Percentiles rank a stretch among this genome's conserved stretches.
These are phyloP conservation scores for Trichaptum fuscoviolaceum DNA, from an alignment of 768 basidiomycete genomes.

Conservation along the genomic window DNA sequence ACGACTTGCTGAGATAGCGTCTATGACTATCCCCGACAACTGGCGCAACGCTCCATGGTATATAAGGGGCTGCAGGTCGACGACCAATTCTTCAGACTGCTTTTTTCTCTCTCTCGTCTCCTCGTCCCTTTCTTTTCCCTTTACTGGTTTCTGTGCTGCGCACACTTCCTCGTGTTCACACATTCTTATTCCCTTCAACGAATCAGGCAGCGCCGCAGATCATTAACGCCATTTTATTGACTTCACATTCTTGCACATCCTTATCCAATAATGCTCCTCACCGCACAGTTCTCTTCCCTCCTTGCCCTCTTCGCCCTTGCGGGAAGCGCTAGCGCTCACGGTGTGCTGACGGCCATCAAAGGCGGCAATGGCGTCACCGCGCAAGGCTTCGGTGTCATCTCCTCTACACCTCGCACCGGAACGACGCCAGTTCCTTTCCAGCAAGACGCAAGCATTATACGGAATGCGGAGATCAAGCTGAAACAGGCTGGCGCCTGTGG, in stretches of 20 bases:
- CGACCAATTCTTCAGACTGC: neutral
- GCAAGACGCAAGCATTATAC: conserved; percentile 13
- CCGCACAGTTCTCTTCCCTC: neutral
- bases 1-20: neutral
- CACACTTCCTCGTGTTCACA: neutral
- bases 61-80: neutral
- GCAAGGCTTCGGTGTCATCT: conserved; percentile 9
- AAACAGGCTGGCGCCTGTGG: conserved; percentile 11
- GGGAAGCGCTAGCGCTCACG: conserved; percentile 9
- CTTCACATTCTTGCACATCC: neutral
- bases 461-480: conserved; percentile 4
- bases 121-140: neutral
- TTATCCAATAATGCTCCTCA: neutral
- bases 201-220: neutral
- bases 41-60: neutral
- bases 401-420: conserved; percentile 11
- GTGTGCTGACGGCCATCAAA: conserved; percentile 9
- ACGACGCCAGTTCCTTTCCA: conserved; percentile 10
- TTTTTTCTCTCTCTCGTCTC: neutral
- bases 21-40: neutral
- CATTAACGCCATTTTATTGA: neutral
- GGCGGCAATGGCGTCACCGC: conserved; percentile 14
- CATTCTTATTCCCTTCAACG: neutral
- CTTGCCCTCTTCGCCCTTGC: neutral
- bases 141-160: neutral